Percentiles rank a stretch among this genome's conserved stretches.
phyloP scores from a whole-genome alignment of 352 stramenopile species.

The Phytopythium boreale region DNA sequence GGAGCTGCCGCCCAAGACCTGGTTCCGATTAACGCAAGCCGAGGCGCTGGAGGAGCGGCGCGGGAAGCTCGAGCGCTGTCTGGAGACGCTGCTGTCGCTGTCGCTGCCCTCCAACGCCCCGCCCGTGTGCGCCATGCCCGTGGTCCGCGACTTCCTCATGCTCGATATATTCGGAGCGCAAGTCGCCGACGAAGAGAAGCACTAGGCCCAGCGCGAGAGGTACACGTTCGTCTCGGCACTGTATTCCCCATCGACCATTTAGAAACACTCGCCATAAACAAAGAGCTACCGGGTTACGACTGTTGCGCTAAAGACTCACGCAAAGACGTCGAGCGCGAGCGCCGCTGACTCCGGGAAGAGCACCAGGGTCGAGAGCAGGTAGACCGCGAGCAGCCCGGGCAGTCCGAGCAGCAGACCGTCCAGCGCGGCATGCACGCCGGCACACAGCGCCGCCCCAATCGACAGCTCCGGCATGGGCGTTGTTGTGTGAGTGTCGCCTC shows the following conservation, averaged over 20 bases:
- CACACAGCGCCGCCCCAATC: background rate
- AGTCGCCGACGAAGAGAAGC: slow-evolving; percentile 57
- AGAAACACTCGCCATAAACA: background rate
- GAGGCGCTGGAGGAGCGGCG: slow-evolving; percentile 62
- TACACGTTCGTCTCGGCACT: background rate
- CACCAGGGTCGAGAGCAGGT: background rate
- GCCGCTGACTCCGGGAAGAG: background rate
- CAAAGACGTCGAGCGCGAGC: background rate
- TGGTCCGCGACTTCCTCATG: slow-evolving; percentile 77
- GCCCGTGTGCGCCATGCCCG: slow-evolving; percentile 21
- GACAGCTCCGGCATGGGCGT: background rate
- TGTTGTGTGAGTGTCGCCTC: too few species aligned
- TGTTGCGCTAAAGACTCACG: background rate
- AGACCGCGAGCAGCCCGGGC: slow-evolving; percentile 5
- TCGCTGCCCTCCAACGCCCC: slow-evolving; percentile 17
- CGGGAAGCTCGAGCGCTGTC: slow-evolving; percentile 43
- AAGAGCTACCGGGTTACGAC: background rate
- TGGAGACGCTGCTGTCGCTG: slow-evolving; percentile 46
- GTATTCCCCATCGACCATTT: background rate
- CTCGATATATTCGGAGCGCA: slow-evolving; percentile 77
- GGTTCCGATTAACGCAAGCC: slow-evolving; percentile 67
- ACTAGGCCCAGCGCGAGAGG: slow-evolving; percentile 6
- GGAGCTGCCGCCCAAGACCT: slow-evolving; percentile 76
- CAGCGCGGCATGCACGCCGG: slow-evolving; percentile 2
- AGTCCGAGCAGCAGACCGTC: slow-evolving; percentile 8